Evolutionary conservation across 2,329 filamentous ascomycete species (phyloP).

Genomic region (Biscogniauxia marginata): DNA sequence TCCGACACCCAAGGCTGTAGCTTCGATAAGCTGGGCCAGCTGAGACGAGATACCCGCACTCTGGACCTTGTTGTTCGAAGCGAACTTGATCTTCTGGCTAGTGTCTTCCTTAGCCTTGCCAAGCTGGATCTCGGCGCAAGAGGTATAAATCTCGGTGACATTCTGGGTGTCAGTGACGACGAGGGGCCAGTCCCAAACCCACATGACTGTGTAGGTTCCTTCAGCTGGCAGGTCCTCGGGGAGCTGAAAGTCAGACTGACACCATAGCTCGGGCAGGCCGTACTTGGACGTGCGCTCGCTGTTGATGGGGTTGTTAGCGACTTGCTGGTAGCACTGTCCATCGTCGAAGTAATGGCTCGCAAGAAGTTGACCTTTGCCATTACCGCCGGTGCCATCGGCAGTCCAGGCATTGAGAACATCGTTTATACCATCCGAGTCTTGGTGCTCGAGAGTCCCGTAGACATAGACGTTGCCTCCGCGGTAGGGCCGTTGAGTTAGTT

Average conservation of each 20-base stretch:
- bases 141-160: constrained; percentile 57
- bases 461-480: constrained; percentile 73
- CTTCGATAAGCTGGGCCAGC: constrained; percentile 40
- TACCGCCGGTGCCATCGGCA: constrained; percentile 73
- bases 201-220: constrained; percentile 78
- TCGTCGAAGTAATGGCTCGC: constrained; percentile 84
- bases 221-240: constrained; percentile 63
- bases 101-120: constrained; percentile 28
- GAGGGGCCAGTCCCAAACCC: constrained; percentile 94
- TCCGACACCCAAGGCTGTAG: constrained; percentile 32
- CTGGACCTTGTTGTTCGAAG: constrained; percentile 27
- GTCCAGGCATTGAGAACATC: constrained; percentile 76
- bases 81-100: constrained; percentile 41
- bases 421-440: constrained; percentile 36
- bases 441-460: constrained; percentile 65
- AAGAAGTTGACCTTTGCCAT: constrained; percentile 73
- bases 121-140: constrained; percentile 43
- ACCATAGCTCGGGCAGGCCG: constrained; percentile 64
- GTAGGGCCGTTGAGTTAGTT: constrained; percentile 53
- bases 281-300: constrained; percentile 56
- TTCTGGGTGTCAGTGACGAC: constrained; percentile 45
- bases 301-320: constrained; percentile 46
- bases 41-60: constrained; percentile 42
- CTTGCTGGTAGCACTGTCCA: constrained; percentile 78
- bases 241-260: constrained; percentile 78